Percentiles rank a stretch among this genome's conserved stretches.
These are phyloP conservation scores for Letharia lupina DNA, from an alignment of 495 filamentous ascomycete genomes.

Conservation along the genomic window DNA sequence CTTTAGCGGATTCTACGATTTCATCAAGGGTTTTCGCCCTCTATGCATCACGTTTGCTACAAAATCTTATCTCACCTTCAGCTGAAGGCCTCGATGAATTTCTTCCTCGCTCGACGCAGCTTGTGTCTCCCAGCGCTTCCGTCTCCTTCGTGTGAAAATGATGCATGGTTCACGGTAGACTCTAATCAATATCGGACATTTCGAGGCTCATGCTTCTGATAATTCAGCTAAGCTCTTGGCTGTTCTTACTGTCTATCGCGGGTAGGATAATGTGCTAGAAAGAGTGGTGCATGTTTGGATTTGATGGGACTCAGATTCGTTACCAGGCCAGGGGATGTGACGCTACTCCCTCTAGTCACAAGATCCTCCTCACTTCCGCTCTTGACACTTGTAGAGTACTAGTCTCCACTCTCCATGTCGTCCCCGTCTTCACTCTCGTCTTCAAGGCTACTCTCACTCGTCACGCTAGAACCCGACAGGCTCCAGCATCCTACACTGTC, in stretches of 20 bases:
- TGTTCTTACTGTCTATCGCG: not conserved
- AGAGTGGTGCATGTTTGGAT: not conserved
- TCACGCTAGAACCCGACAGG: not conserved
- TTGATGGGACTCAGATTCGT: not conserved
- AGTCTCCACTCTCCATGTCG: not conserved
- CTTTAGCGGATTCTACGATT: too few species aligned
- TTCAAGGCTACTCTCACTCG: not conserved
- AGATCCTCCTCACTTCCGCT: not conserved
- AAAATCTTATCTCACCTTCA: not conserved
- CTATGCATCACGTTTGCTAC: too few species aligned
- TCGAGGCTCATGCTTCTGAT: not conserved
- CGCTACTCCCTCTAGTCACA: not conserved
- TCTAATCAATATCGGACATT: not conserved
- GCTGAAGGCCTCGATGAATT: not conserved
- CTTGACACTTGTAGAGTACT: not conserved
- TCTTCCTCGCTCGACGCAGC: not conserved
- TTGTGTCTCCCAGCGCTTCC: not conserved
- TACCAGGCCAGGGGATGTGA: not conserved
- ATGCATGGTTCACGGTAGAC: not conserved
- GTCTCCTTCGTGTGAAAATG: too few species aligned
- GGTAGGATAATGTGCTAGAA: not conserved
- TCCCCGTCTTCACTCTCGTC: not conserved
- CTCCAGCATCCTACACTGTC: not conserved
- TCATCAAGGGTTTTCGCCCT: too few species aligned
- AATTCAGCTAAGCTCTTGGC: not conserved